A percentile compares a stretch with the other conserved stretches of the same genome.
Evolutionary conservation across 148 eudicot species (phyloP).

Genomic region (Rhododendron griersonianum): DNA sequence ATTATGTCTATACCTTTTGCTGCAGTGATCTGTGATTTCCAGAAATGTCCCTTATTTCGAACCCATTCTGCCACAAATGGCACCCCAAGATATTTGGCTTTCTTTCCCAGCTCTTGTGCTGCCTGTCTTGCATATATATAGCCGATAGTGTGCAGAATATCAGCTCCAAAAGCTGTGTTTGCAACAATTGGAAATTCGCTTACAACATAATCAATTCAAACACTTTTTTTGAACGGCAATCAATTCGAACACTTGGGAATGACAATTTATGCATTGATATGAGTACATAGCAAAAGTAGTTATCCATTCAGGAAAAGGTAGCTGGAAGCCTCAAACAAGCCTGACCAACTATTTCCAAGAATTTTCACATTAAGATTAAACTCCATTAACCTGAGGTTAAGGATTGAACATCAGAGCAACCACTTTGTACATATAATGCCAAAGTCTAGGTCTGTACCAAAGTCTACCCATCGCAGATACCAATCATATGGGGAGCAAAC

Average conservation of each 20-base stretch:
- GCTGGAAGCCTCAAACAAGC: background rate
- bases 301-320: background rate
- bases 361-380: background rate
- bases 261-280: background rate
- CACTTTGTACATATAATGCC: background rate
- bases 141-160: constrained; percentile 76
- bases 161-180: constrained; percentile 70
- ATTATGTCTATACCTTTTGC: constrained; percentile 61
- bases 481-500: background rate
- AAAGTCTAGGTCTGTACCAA: background rate
- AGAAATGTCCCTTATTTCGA: constrained; percentile 83
- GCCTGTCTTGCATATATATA: constrained; percentile 91
- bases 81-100: constrained; percentile 78
- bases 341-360: background rate
- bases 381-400: background rate
- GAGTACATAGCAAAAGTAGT: background rate
- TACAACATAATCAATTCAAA: background rate
- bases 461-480: background rate
- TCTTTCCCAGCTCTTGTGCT: constrained; percentile 93
- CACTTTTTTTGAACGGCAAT: background rate
- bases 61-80: constrained; percentile 97
- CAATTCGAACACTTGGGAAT: background rate
- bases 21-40: constrained; percentile 92
- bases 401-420: background rate
- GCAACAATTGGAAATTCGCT: background rate